Conservation (phyloP, 2,329 filamentous ascomycete genomes). For the Calonectria pseudoreteaudii region DNA sequence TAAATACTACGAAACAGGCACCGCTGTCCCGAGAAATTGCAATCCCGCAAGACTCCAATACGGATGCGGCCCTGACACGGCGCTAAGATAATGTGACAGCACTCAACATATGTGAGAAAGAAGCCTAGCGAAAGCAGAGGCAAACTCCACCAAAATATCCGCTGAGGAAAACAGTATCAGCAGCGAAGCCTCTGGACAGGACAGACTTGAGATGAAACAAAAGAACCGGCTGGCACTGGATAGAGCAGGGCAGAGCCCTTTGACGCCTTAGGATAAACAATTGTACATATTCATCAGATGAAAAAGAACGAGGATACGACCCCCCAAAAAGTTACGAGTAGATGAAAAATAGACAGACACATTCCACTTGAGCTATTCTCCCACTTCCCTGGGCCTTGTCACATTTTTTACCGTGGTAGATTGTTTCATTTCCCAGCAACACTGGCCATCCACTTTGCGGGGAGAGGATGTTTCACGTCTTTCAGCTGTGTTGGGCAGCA, state of each 20-base stretch:
- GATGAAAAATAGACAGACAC: slow-evolving; percentile 2
- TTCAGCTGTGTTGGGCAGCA: background rate
- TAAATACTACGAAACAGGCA: background rate
- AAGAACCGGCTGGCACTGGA: slow-evolving; percentile 14
- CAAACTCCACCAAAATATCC: background rate
- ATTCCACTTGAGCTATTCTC: background rate
- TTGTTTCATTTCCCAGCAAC: background rate
- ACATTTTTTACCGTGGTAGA: background rate
- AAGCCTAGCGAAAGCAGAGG: slow-evolving; percentile 7
- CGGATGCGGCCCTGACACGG: background rate
- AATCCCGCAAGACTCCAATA: background rate
- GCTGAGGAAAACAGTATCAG: slow-evolving; percentile 25
- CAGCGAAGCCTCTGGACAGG: background rate
- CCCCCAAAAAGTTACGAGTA: background rate
- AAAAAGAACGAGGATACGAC: background rate
- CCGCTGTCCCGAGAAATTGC: slow-evolving; percentile 22
- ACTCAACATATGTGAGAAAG: background rate
- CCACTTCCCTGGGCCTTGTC: background rate
- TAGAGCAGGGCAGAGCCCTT: slow-evolving; percentile 1
- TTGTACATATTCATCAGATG: slow-evolving; percentile 8
- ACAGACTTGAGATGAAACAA: slow-evolving; percentile 24
- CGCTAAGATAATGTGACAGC: background rate
- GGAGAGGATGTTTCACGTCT: background rate
- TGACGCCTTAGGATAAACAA: background rate
- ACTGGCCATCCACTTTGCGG: background rate